phyloP scores from a whole-genome alignment of 352 stramenopile genomes.

The Thraustotheca clavata region DNA sequence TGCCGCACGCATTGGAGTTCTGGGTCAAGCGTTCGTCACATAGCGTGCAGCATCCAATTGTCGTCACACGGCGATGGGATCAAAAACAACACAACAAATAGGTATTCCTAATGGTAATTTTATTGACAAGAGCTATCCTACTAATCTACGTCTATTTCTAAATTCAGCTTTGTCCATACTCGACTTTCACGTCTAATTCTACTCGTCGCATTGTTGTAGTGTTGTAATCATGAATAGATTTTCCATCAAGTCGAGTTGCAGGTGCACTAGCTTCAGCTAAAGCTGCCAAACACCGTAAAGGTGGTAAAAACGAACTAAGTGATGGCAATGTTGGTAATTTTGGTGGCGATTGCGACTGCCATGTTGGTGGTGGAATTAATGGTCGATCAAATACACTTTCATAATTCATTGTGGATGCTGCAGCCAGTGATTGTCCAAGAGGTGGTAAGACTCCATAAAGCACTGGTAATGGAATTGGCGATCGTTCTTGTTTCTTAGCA shows the following conservation, averaged over 20 bases:
- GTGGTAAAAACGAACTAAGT: background rate
- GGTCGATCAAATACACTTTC: background rate
- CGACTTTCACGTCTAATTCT: background rate
- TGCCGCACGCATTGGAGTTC: too few relatives aligned
- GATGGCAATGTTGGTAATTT: background rate
- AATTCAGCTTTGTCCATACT: background rate
- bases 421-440: background rate
- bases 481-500: background rate
- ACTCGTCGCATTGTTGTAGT: background rate
- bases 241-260: background rate
- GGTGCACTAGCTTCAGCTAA: background rate
- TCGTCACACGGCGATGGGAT: background rate
- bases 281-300: background rate
- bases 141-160: slow-evolving; percentile 4
- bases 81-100: background rate
- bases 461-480: background rate
- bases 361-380: background rate
- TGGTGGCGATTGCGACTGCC: background rate
- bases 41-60: background rate
- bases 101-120: background rate
- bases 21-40: background rate
- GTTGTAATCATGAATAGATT: background rate
- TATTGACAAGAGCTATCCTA: background rate
- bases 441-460: background rate
- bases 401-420: background rate